Evolutionary conservation across 371 early-diverging fungal species (phyloP).

Genomic region (Coemansia sp.): DNA sequence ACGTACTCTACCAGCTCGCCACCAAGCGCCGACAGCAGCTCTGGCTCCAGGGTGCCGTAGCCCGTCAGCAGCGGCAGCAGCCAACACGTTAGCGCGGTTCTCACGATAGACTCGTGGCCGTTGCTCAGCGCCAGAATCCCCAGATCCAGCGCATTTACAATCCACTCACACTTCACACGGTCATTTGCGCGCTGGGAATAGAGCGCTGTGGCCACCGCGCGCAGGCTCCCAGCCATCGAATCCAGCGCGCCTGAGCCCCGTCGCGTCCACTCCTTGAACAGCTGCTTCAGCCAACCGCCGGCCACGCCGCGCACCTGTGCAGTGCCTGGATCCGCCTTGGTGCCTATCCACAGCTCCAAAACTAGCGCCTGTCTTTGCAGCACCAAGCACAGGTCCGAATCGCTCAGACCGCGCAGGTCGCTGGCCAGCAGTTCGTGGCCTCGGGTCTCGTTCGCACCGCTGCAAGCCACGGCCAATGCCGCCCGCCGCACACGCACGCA

Average conservation of each 20-base stretch:
- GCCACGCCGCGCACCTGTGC: not conserved
- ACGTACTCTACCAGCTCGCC: constrained; percentile 24
- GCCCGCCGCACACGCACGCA: constrained; percentile 12
- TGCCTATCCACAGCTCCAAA: constrained; percentile 14
- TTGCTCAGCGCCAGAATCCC: constrained; percentile 30
- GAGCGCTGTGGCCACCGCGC: constrained; percentile 15
- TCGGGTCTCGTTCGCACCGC: constrained; percentile 10
- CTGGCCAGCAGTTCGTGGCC: constrained; percentile 9
- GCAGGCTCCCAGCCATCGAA: constrained; percentile 4
- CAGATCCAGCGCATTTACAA: constrained; percentile 32
- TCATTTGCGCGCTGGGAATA: not conserved
- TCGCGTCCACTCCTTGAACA: constrained; percentile 29
- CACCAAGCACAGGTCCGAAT: not conserved
- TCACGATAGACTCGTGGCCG: not conserved
- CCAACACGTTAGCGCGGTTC: constrained; percentile 15
- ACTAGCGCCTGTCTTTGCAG: constrained; percentile 15
- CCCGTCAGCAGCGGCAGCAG: constrained; percentile 36
- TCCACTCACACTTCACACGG: constrained; percentile 5
- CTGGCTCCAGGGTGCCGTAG: not conserved
- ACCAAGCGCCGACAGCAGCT: not conserved
- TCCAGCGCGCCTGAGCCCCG: not conserved
- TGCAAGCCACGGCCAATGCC: constrained; percentile 3
- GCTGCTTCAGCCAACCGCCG: constrained; percentile 26
- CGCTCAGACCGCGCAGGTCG: not conserved
- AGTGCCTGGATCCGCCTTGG: not conserved